Evolutionary conservation across 192 early-diverging fungal genomes (phyloP), one percentile per base, ranked within the genome.

Genomic region (Chytriomyces sp.): DNA sequence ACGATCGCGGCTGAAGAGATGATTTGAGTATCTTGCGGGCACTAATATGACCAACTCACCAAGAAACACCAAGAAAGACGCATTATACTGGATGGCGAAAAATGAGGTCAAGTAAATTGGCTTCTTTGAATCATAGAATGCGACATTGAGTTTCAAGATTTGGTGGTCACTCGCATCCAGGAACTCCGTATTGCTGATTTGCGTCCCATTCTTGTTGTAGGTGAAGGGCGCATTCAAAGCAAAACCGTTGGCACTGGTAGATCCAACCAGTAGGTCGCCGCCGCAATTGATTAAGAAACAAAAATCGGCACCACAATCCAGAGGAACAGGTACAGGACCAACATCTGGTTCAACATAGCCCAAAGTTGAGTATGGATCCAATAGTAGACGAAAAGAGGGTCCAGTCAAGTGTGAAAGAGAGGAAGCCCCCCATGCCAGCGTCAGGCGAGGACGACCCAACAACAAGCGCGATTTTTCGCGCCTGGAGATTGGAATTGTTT

Each of bases 1-100:
- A 78, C 76, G 7, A 92, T 33, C 1, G 83, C 69, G 33, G 86
- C 78, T 8, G 78, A 79, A 60, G 89, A 52, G 64, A 77, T 83
- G 81, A 83, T 26, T n/a, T n/a, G n/a, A n/a, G n/a, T n/a, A n/a
- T n/a, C n/a, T n/a, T n/a, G n/a, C n/a, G n/a, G n/a, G n/a, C n/a
- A n/a, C n/a, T n/a, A n/a, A n/a, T n/a, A n/a, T n/a, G n/a, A n/a
- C n/a, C n/a, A n/a, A n/a, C n/a, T n/a, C n/a, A n/a, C n/a, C n/a
- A n/a, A n/a, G n/a, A n/a, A n/a, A n/a, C n/a, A n/a, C n/a, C n/a
- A n/a, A n/a, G n/a, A n/a, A n/a, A n/a, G n/a, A n/a, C n/a, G n/a
- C n/a, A n/a, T n/a, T n/a, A n/a, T n/a, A n/a, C n/a, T n/a, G n/a
- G n/a, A 64, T 8, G 7, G 40, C 56, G 56, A 58, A 58, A 58